Evolutionary conservation across 2,329 filamentous ascomycete genomes (phyloP).

Genomic region (Leptographium lundbergii): DNA sequence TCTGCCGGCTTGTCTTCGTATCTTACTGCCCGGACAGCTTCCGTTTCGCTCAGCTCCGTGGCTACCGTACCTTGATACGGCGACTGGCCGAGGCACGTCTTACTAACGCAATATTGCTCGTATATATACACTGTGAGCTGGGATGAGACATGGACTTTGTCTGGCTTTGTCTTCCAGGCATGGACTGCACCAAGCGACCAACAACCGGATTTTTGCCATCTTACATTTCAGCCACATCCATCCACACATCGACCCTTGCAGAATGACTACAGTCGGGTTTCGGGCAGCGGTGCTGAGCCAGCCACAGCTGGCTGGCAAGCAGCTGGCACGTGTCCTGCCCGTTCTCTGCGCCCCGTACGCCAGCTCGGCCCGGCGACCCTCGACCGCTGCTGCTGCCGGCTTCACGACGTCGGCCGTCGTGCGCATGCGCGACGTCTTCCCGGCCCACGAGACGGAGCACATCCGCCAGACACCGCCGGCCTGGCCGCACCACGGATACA

Average conservation of each 20-base stretch:
- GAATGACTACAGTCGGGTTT: slow-evolving; percentile 7
- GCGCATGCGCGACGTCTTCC: slow-evolving; percentile 48
- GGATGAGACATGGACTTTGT: not conserved
- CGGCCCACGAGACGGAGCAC: slow-evolving; percentile 43
- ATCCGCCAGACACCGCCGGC: slow-evolving; percentile 52
- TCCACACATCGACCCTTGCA: not conserved
- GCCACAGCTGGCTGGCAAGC: slow-evolving; percentile 3
- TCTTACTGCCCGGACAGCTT: not conserved
- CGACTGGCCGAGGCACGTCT: not conserved
- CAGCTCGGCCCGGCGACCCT: not conserved
- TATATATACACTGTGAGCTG: not conserved
- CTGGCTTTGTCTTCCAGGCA: not conserved
- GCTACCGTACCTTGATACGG: not conserved
- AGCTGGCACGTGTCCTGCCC: slow-evolving; percentile 3
- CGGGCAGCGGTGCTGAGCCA: slow-evolving; percentile 2
- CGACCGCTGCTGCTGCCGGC: slow-evolving; percentile 14
- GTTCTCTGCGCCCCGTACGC: slow-evolving; percentile 1
- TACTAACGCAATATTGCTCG: not conserved
- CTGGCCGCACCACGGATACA: slow-evolving; percentile 64
- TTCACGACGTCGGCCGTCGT: slow-evolving; percentile 37
- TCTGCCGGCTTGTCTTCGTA: not conserved
- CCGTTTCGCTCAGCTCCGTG: not conserved
- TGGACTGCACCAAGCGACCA: not conserved
- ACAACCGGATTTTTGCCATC: not conserved
- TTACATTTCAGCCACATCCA: not conserved